Base-by-base conservation (phyloP, 805 yeast species). In the Wickerhamomyces queroliae region DNA sequence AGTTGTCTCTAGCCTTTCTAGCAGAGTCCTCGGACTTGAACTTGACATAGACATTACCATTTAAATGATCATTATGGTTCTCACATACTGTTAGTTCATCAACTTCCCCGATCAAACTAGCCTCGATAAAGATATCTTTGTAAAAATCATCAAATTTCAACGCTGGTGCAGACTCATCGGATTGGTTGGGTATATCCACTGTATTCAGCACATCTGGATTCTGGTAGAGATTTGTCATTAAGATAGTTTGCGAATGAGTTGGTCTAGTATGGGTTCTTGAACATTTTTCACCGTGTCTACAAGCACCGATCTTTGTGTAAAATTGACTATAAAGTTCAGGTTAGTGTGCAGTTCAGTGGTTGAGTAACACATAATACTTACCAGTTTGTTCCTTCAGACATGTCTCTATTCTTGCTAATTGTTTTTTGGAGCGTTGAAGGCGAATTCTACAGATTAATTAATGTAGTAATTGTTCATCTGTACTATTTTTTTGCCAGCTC, bases 251-350 rank as follows among this genome's bases (percentile, higher is more conserved):
- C 1, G 95, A 83, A 30, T 66, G 59, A 7, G 66, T 59, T 2
- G 96, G 96, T 49, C 73, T 73, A 17, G 73, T 67, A 58, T 89
- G 90, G 41, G 71, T 72, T 51, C 91, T 68, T 8, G 88, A 79
- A 53, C 98, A 90, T 50, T 81, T 82, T 42, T 81, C 89, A 1
- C 96, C 96, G 58, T 90, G 96, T 43, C 96, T 70, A 53, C 98
- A 90, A 0, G 96, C 95, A 1, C 98, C 98, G 23, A 88, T 85
- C 56, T 83, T 86, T 45, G 72, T 68, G 55, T 80, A 88, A 56
- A 89, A 89, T 28, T 76, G 66, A 47, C 82, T 75, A 26, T 17
- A 18, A 12, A 6, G 9, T 12, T 6, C 4, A 4, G 16, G 47
- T 42, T 47, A 44, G 48, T 44, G 37, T 3, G 7, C 11, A 8